phyloP scores from a whole-genome alignment of 1,139 yeast species.

The Tardiomyces blankii region DNA sequence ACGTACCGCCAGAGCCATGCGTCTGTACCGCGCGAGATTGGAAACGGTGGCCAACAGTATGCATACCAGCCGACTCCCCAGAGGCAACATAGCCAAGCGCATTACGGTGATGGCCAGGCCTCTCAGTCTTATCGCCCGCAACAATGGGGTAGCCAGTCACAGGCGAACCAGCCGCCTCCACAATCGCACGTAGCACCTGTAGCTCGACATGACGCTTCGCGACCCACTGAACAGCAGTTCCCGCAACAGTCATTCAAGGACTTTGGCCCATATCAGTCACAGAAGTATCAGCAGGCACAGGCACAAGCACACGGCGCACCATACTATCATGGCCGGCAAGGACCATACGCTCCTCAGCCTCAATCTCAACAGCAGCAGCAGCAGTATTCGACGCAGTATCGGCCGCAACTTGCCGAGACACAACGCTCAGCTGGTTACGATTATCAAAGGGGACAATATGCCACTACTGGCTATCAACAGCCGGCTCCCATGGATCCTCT shows the following conservation, averaged over 20 bases:
- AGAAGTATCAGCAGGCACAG: no score
- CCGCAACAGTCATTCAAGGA: no score
- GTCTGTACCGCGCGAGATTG: neutral
- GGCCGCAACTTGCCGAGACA: neutral
- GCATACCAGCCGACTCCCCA: neutral
- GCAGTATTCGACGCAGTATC: neutral
- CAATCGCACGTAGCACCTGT: neutral
- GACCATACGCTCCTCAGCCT: no score
- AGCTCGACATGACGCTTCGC: neutral
- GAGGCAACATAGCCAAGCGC: neutral
- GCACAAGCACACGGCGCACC: no score
- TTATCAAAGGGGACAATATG: neutral
- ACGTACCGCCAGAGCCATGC: neutral
- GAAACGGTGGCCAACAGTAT: neutral
- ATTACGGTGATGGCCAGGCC: neutral
- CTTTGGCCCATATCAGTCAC: no score
- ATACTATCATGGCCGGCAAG: no score
- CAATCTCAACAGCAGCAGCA: neutral
- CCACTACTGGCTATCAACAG: neutral
- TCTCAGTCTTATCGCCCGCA: neutral
- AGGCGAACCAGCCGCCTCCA: neutral
- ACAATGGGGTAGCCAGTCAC: neutral
- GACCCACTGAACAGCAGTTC: no score
- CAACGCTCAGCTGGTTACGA: neutral
- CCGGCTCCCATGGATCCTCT: neutral